Conservation (phyloP, 1,284 basidiomycete genomes). For the Moesziomyces antarcticus region DNA sequence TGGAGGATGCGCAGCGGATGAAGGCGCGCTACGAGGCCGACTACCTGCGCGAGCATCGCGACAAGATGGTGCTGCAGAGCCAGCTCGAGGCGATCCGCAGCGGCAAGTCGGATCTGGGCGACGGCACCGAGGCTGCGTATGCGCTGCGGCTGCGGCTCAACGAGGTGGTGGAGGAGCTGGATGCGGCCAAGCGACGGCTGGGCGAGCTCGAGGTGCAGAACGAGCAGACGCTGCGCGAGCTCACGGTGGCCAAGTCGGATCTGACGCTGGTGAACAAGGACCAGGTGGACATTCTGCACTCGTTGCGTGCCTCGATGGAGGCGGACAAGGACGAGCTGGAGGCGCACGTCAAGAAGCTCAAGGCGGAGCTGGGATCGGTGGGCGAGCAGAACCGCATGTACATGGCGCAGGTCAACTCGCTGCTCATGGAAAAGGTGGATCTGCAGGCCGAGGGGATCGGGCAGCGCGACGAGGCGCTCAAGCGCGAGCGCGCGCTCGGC, state of each 20-base stretch:
- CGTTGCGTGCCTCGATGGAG: constrained; percentile 85
- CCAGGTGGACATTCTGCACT: constrained; percentile 74
- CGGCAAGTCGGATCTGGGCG: constrained; percentile 79
- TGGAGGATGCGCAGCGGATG: constrained; percentile 89
- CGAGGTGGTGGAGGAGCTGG: constrained; percentile 85
- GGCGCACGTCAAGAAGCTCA: constrained; percentile 75
- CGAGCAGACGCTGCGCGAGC: constrained; percentile 76
- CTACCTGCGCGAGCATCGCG: constrained; percentile 84
- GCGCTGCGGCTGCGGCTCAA: constrained; percentile 87
- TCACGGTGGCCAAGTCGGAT: constrained; percentile 87
- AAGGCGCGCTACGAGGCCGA: constrained; percentile 89
- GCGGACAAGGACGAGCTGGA: constrained; percentile 84
- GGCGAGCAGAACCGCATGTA: constrained; percentile 89
- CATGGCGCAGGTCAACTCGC: constrained; percentile 74
- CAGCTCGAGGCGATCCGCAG: constrained; percentile 88
- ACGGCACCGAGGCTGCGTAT: constrained; percentile 85
- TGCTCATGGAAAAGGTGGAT: constrained; percentile 90
- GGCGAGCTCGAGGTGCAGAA: constrained; percentile 79
- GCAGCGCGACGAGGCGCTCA: constrained; percentile 55
- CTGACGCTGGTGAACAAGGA: constrained; percentile 70
- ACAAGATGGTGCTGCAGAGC: constrained; percentile 81
- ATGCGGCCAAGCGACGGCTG: constrained; percentile 77
- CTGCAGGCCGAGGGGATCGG: constrained; percentile 73
- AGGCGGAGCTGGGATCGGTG: constrained; percentile 78
- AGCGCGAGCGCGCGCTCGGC: constrained; percentile 46